Evolutionary conservation across 768 basidiomycete species (phyloP).

Genomic region (Boletus coccyginus): DNA sequence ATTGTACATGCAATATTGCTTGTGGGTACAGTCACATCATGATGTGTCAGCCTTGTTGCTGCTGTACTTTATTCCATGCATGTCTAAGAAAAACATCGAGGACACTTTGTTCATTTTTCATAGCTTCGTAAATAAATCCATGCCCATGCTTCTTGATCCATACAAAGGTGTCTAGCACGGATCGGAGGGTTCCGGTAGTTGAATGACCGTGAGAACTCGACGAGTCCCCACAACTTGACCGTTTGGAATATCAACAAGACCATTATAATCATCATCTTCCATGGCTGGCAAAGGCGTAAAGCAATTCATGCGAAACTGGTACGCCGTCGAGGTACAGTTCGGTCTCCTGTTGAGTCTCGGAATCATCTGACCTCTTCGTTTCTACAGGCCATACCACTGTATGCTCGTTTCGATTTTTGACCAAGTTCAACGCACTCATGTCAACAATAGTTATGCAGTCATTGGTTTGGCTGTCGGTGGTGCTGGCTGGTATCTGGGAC

Average conservation of each 20-base stretch:
- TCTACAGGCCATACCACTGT: slow-evolving; percentile 51
- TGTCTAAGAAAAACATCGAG: slow-evolving; percentile 5
- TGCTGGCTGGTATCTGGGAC: slow-evolving; percentile 64
- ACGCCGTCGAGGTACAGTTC: slow-evolving; percentile 41
- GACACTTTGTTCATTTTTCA: slow-evolving; percentile 30
- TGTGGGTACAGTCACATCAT: slow-evolving; percentile 15
- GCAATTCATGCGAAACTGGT: slow-evolving; percentile 40
- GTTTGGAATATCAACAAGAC: not conserved
- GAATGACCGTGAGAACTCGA: slow-evolving; percentile 15
- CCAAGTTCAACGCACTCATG: slow-evolving; percentile 11
- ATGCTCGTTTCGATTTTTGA: slow-evolving; percentile 19
- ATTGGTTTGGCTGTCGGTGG: slow-evolving; percentile 52
- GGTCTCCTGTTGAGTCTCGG: not conserved
- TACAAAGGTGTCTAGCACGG: not conserved
- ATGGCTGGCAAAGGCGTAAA: slow-evolving; percentile 27
- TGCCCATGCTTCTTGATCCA: slow-evolving; percentile 19
- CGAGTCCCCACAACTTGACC: no score
- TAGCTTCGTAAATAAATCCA: slow-evolving; percentile 18
- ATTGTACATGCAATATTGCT: slow-evolving; percentile 7
- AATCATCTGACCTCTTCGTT: not conserved
- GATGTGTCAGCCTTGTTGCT: slow-evolving; percentile 29
- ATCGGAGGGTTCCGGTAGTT: slow-evolving; percentile 16
- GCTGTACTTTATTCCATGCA: slow-evolving; percentile 27
- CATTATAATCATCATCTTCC: slow-evolving; percentile 7
- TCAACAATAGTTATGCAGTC: slow-evolving; percentile 41